Evolutionary conservation across 495 filamentous ascomycete genomes (phyloP), one percentile per base, ranked within the genome.

Genomic region (Xylaria castorea): DNA sequence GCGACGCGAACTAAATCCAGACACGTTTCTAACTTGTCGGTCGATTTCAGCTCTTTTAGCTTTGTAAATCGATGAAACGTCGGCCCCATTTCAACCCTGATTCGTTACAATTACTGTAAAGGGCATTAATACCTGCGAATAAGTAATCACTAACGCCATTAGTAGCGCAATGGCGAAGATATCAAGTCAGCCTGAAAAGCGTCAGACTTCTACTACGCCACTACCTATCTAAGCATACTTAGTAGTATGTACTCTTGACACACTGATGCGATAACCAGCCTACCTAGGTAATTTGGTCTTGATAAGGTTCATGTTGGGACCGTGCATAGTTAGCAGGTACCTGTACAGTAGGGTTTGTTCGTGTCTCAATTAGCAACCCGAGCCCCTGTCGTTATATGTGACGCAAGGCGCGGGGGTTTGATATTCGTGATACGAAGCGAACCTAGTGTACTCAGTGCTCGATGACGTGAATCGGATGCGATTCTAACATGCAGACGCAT

Each of bases 311-410:
- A n/a, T n/a, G n/a, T n/a, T n/a, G 25, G 38, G 27, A 32, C 11
- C 38, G 36, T 46, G 38, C 38, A 46, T 64, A 64, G 30, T 32
- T 16, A n/a, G 38, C 16, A 44, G 38, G 22, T 46, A 64, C 4
- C 8, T 2, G 5, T n/a, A n/a, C 42, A 8, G 53, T 57, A 57
- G 18, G 34, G 38, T 16, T 30, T 64, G 9, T 25, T 64, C 61
- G 38, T 42, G 38, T 64, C 22, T 64, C 22, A 30, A 44, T 14
- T 5, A 64, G 38, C 22, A 40, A 30, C 61, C 12, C 14, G 38
- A 30, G 22, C 36, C 36, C 61, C 38, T 44, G 61, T 44, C 38
- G 61, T 64, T 44, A 22, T 18, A 64, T n/a, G 61, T 64, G 61
- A 64, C 38, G 38, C 61, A 44, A 44, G 61, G 22, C 61, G 61